phyloP scores from a whole-genome alignment of 192 early-diverging fungal genomes.

The Glomus cerebriforme region DNA sequence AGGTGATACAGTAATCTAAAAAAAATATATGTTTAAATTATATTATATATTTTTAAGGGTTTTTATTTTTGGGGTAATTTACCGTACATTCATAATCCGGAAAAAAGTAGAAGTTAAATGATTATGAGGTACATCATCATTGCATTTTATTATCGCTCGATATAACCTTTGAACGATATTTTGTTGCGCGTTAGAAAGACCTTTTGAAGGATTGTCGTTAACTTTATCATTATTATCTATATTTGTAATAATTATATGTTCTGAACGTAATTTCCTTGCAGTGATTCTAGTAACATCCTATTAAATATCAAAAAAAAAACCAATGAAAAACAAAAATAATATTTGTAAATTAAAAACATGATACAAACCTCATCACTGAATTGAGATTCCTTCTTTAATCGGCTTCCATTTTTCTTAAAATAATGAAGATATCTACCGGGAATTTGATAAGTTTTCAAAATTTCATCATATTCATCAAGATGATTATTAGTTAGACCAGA shows the following conservation, averaged over 20 bases:
- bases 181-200: background rate
- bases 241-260: background rate
- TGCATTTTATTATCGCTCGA: slow-evolving; percentile 13
- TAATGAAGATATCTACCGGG: slow-evolving; percentile 25
- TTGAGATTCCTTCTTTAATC: slow-evolving; percentile 6
- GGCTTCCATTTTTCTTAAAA: slow-evolving; percentile 18
- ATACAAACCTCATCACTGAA: background rate
- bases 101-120: slow-evolving; percentile 17
- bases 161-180: background rate
- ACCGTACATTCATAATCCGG: background rate
- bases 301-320: background rate
- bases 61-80: background rate
- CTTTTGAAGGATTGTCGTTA: background rate
- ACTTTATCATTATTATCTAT: background rate
- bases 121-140: slow-evolving; percentile 1
- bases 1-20: slow-evolving; percentile 5
- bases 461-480: background rate
- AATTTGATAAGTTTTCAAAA: slow-evolving; percentile 20
- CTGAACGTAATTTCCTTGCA: background rate
- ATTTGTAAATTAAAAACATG: background rate
- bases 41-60: background rate
- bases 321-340: background rate
- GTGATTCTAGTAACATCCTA: background rate
- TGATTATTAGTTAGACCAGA: background rate
- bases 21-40: background rate